Base-by-base conservation (phyloP, 2,329 filamentous ascomycete genomes). In the Pestalotiopsis sp. region DNA sequence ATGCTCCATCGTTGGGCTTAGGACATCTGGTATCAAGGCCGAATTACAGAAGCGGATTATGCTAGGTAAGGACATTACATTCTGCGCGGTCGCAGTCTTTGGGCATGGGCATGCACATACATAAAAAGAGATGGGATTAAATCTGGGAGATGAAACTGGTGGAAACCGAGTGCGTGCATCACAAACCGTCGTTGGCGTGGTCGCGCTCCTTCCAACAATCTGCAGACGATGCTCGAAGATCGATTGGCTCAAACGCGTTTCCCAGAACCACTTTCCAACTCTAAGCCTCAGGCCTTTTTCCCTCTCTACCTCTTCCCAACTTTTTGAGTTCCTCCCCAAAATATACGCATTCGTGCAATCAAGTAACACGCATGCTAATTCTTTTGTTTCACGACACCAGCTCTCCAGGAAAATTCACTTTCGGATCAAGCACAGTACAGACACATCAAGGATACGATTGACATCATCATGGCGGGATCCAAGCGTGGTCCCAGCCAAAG, bases 11-110 rank as follows among this genome's bases (percentile, higher is more conserved):
- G 93, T 97, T 82, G 88, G 90, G 61, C 84, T 97, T 45, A 87
- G 89, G 72, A 92, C 93, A 70, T 93, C 91, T 36, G 96, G 96
- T 23, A 91, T 96, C 75, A 99, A 99, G 84, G 89, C 90, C 41
- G 88, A 92, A 57, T 84, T 98, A 69, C 94, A 97, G 81, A 83
- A 84, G 69, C 91, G 95, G 75, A 92, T 98, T 70, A 89, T 92
- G 71, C 84, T 89, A 69, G 88, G 96, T 98, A 85, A 81, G 93
- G 89, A 38, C n/a, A 4, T 23, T 12, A 20, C 25, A 36, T 36
- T 17, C 59, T 4, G 7, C 20, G 59, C 59, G 59, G n/a, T 17
- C 45, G 9, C 17, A 20, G 45, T 20, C 1, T 70, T 69, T 45
- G 68, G 66, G 57, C 68, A 45, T 70, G 70, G 23, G 23, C 23